phyloP scores from a whole-genome alignment of 2,329 filamentous ascomycete species.

The Cryphonectria radicalis region DNA sequence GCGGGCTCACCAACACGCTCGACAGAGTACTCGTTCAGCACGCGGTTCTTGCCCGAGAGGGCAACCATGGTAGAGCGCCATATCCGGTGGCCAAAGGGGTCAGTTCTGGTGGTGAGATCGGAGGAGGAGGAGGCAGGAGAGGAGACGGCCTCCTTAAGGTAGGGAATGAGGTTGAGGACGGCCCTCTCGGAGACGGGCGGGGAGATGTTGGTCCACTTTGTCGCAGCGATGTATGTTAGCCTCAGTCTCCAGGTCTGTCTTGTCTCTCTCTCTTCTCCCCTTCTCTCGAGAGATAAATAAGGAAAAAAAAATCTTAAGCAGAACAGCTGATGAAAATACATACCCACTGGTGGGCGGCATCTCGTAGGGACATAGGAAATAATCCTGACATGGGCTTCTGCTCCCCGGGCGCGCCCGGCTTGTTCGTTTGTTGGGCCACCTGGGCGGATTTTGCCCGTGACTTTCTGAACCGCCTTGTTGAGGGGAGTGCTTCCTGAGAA shows the following conservation, averaged over 20 bases:
- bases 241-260: constrained; percentile 13
- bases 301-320: too few species aligned
- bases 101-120: constrained; percentile 54
- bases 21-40: constrained; percentile 90
- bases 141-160: constrained; percentile 75
- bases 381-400: constrained; percentile 56
- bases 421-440: constrained; percentile 18
- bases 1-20: constrained; percentile 79
- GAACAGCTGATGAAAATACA: constrained; percentile 34
- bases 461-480: constrained; percentile 21
- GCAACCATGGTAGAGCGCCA: constrained; percentile 88
- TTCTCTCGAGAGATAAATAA: too few species aligned
- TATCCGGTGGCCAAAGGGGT: constrained; percentile 82
- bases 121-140: constrained; percentile 45
- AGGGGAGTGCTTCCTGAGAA: constrained; percentile 10
- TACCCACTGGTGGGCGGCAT: constrained; percentile 91
- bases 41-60: constrained; percentile 82
- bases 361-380: constrained; percentile 87
- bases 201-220: constrained; percentile 82
- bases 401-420: constrained; percentile 16
- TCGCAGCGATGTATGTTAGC: constrained; percentile 22
- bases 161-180: constrained; percentile 84
- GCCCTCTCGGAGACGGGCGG: constrained; percentile 84
- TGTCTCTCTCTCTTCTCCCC: too few species aligned
- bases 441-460: neutral